These are phyloP conservation scores for Ceratocystis harringtonii DNA, from an alignment of 2,329 filamentous ascomycete genomes.

Conservation along the genomic window DNA sequence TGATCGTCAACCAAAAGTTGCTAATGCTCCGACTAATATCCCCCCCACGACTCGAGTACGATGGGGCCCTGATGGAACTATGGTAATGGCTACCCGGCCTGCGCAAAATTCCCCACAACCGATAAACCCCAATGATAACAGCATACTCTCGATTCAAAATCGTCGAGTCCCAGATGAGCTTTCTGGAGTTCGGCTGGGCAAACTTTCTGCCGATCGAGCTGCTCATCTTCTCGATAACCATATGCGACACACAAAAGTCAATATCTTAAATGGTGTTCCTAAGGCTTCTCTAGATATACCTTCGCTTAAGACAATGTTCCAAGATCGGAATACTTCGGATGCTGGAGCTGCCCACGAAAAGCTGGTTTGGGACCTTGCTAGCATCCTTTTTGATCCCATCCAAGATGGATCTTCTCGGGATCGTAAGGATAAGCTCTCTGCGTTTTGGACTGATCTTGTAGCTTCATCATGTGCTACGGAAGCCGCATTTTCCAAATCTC, in stretches of 20 bases:
- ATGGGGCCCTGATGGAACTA: slow-evolving; percentile 60
- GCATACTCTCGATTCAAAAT: slow-evolving; percentile 33
- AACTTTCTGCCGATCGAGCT: slow-evolving; percentile 43
- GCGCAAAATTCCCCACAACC: slow-evolving; percentile 14
- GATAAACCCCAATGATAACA: background rate
- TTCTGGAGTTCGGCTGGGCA: slow-evolving; percentile 50
- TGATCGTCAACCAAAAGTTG: slow-evolving; percentile 59
- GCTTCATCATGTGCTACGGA: slow-evolving; percentile 40
- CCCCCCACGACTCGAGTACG: slow-evolving; percentile 44
- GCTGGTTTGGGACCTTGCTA: slow-evolving; percentile 70
- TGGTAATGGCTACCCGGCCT: slow-evolving; percentile 41
- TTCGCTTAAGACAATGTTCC: slow-evolving; percentile 28
- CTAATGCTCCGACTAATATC: slow-evolving; percentile 21
- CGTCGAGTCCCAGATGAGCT: slow-evolving; percentile 46
- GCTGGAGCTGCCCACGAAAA: slow-evolving; percentile 47
- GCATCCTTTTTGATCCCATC: slow-evolving; percentile 70
- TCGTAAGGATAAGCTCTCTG: slow-evolving; percentile 50
- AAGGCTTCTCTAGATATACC: slow-evolving; percentile 33
- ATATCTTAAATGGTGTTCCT: slow-evolving; percentile 43
- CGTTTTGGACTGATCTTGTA: slow-evolving; percentile 52
- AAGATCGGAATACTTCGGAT: slow-evolving; percentile 28
- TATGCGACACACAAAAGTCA: slow-evolving; percentile 39
- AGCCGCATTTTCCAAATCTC: slow-evolving; percentile 43
- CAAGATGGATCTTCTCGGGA: slow-evolving; percentile 20
- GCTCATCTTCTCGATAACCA: slow-evolving; percentile 41